Conservation (phyloP, 768 basidiomycete species). For the Melanogaster broomeanus region DNA sequence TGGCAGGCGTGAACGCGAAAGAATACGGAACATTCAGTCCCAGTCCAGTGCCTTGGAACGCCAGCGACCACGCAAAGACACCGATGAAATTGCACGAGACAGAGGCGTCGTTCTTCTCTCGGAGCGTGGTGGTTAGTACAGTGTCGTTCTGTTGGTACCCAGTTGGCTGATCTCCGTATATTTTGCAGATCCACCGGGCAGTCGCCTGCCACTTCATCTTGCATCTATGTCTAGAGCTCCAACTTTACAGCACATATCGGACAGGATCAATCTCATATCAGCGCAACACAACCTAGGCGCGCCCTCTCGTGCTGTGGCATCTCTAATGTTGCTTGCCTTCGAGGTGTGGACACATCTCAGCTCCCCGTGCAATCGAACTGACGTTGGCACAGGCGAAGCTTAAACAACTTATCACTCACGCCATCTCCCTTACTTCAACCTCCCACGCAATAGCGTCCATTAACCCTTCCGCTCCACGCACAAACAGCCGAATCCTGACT, state of each 20-base stretch:
- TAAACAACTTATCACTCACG: conserved; percentile 81
- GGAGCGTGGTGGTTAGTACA: conserved; percentile 61
- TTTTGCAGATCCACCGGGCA: conserved; percentile 64
- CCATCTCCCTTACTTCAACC: conserved; percentile 72
- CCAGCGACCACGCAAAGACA: conserved; percentile 46
- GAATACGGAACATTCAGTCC: conserved; percentile 53
- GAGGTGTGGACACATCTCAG: conserved; percentile 48
- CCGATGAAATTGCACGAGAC: conserved; percentile 72
- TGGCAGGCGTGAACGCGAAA: conserved; percentile 74
- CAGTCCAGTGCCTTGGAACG: conserved; percentile 47
- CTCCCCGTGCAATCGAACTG: not conserved
- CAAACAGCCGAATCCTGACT: conserved; percentile 51
- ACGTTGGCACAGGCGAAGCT: conserved; percentile 61
- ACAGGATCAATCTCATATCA: conserved; percentile 79
- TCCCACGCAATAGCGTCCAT: conserved; percentile 81
- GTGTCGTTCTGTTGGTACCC: not conserved
- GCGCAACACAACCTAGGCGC: conserved; percentile 70
- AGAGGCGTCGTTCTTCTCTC: conserved; percentile 62
- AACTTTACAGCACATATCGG: conserved; percentile 74
- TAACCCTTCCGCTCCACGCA: conserved; percentile 50
- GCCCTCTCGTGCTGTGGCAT: conserved; percentile 63
- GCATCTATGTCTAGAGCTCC: conserved; percentile 72
- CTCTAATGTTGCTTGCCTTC: conserved; percentile 74
- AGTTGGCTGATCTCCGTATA: not conserved
- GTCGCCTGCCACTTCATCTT: conserved; percentile 70